phyloP scores from a whole-genome alignment of 2,329 filamentous ascomycete species.

The Leptographium flavum region DNA sequence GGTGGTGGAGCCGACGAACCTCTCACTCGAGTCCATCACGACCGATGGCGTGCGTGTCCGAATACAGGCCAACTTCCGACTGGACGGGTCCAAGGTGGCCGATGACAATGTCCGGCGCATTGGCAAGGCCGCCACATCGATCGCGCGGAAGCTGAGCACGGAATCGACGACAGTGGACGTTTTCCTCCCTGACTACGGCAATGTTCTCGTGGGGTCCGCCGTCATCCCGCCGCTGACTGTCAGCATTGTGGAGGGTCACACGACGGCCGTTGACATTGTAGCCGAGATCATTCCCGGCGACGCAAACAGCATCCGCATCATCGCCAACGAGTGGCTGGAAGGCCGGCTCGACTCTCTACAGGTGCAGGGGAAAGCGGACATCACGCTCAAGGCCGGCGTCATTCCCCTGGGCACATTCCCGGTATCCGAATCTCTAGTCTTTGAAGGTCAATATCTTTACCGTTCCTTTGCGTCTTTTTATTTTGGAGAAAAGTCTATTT shows the following conservation, averaged over 20 bases:
- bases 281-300: constrained; percentile 64
- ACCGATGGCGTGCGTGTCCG: constrained; percentile 62
- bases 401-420: constrained; percentile 64
- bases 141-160: constrained; percentile 63
- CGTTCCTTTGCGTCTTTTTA: constrained; percentile 46
- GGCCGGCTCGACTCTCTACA: constrained; percentile 59
- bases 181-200: constrained; percentile 69
- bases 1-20: constrained; percentile 66
- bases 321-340: constrained; percentile 81
- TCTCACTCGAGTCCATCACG: constrained; percentile 80
- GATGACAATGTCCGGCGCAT: constrained; percentile 59
- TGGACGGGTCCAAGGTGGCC: constrained; percentile 65
- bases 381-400: constrained; percentile 66
- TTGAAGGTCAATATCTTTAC: constrained; percentile 72
- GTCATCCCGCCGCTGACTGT: constrained; percentile 61
- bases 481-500: constrained; percentile 41
- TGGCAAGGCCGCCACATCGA: constrained; percentile 65
- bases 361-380: constrained; percentile 57
- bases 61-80: constrained; percentile 65
- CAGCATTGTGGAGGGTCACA: constrained; percentile 62
- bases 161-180: constrained; percentile 60
- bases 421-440: constrained; percentile 58
- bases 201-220: constrained; percentile 65
- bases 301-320: constrained; percentile 57
- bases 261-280: constrained; percentile 65